Conservation (phyloP, 129 eudicot species). For the Centrapalus pauciflorus region DNA sequence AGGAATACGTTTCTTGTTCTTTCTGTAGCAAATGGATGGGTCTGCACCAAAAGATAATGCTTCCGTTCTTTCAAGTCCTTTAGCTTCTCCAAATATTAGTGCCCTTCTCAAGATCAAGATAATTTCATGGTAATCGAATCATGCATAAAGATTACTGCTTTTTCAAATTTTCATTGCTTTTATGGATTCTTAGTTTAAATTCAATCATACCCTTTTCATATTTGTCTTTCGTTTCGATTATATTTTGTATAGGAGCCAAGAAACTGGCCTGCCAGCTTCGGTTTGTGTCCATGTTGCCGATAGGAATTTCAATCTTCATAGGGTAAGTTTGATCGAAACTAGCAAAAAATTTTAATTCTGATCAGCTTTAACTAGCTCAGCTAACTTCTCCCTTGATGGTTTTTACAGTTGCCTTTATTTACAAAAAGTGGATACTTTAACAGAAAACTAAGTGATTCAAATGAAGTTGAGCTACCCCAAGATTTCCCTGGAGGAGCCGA, state of each 20-base stretch:
- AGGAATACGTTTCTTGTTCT: conserved; percentile 15
- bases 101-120: conserved; percentile 93
- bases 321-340: conserved; percentile 37
- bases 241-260: conserved; percentile 62
- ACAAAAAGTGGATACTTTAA: conserved; percentile 79
- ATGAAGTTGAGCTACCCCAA: conserved; percentile 59
- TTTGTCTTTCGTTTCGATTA: conserved; percentile 14
- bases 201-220: conserved; percentile 4
- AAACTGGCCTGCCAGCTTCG: conserved; percentile 81
- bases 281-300: conserved; percentile 60
- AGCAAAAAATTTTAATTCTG: neutral
- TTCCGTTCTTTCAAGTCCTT: conserved; percentile 61
- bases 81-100: conserved; percentile 74
- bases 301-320: conserved; percentile 74
- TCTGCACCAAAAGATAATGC: conserved; percentile 33
- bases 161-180: neutral
- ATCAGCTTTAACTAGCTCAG: neutral
- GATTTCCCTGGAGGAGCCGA: conserved; percentile 86
- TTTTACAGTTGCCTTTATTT: conserved; percentile 55
- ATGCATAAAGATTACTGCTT: conserved; percentile 3
- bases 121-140: conserved; percentile 63
- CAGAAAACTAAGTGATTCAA: conserved; percentile 48
- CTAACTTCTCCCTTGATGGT: neutral
- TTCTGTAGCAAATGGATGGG: conserved; percentile 5
- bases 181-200: neutral